Percentiles rank a stretch among this genome's conserved stretches.
Conservation (phyloP, 1,284 basidiomycete genomes). For the Tylopilus orsonianus region DNA sequence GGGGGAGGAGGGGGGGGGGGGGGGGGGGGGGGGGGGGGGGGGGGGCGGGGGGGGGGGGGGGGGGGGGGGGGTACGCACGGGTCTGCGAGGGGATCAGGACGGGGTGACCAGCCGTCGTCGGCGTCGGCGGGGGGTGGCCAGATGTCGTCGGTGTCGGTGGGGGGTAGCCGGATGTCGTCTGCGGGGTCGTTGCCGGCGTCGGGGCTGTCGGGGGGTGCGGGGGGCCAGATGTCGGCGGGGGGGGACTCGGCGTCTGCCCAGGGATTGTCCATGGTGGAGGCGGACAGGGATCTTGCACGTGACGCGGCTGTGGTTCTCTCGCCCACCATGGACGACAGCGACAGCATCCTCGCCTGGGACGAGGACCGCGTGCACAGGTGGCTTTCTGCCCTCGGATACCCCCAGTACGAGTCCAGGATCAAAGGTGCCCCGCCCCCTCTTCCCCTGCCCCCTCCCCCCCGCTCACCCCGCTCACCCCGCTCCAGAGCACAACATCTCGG, state of each 20-base stretch:
- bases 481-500: slow-evolving; percentile 86
- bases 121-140: slow-evolving; percentile 41
- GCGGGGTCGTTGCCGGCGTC: too few relatives aligned
- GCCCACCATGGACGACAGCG: slow-evolving; percentile 27
- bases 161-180: too few relatives aligned
- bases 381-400: slow-evolving; percentile 72
- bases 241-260: slow-evolving; percentile 44
- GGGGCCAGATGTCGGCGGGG: too few relatives aligned
- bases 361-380: slow-evolving; percentile 79
- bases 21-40: too few relatives aligned
- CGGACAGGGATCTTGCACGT: too few relatives aligned
- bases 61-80: slow-evolving; percentile 64
- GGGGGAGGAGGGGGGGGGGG: too few relatives aligned
- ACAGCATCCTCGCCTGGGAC: slow-evolving; percentile 75
- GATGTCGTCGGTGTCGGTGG: slow-evolving; percentile 34
- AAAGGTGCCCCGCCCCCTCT: slow-evolving; percentile 44
- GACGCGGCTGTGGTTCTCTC: too few relatives aligned
- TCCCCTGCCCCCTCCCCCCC: too few relatives aligned
- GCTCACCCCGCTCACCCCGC: slow-evolving; percentile 8
- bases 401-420: slow-evolving; percentile 77
- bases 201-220: too few relatives aligned
- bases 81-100: slow-evolving; percentile 47
- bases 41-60: too few relatives aligned
- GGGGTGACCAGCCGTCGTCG: slow-evolving; percentile 39
- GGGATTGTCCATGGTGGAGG: slow-evolving; percentile 56